Conservation (phyloP, 257 asterid species). For the Handroanthus guayacan region DNA sequence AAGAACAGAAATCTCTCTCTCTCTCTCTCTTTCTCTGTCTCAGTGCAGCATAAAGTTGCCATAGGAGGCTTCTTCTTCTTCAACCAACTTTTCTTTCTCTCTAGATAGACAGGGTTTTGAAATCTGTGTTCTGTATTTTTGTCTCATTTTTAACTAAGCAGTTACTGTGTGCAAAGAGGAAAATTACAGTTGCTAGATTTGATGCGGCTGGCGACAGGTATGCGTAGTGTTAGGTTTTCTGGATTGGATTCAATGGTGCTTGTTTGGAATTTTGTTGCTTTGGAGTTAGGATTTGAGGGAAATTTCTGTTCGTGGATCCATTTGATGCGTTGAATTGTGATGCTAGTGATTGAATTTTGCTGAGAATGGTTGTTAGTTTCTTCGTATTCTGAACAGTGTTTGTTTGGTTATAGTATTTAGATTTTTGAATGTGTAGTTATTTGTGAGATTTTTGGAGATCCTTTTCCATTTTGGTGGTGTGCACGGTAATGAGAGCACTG, state of each 20-base stretch:
- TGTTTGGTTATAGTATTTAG: conserved; percentile 3
- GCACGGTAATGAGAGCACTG: conserved; percentile 12
- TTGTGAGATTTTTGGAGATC: conserved; percentile 24
- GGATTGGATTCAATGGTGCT: conserved; percentile 33
- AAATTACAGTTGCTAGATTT: conserved; percentile 28
- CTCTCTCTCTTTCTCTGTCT: conserved; percentile 32
- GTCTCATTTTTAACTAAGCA: conserved; percentile 7
- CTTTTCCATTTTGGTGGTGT: conserved; percentile 26
- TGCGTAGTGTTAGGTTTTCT: conserved; percentile 9
- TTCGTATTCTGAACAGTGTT: not conserved
- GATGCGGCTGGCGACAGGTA: conserved; percentile 24
- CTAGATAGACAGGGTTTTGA: conserved; percentile 14
- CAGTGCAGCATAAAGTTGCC: conserved; percentile 32
- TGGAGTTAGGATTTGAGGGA: conserved; percentile 5
- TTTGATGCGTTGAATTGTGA: conserved; percentile 28
- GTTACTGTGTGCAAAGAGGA: conserved; percentile 9
- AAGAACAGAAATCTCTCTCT: conserved; percentile 20
- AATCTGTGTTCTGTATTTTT: not conserved
- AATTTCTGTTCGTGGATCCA: conserved; percentile 25
- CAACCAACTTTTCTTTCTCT: conserved; percentile 30
- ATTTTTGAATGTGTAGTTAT: conserved; percentile 14
- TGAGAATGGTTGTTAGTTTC: not conserved
- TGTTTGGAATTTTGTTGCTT: conserved; percentile 14
- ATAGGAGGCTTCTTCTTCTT: conserved; percentile 34
- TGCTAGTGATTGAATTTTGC: conserved; percentile 30